Percentiles rank a stretch among this genome's conserved stretches.
phyloP scores from a whole-genome alignment of 495 filamentous ascomycete genomes.

The Xylaria sp. region DNA sequence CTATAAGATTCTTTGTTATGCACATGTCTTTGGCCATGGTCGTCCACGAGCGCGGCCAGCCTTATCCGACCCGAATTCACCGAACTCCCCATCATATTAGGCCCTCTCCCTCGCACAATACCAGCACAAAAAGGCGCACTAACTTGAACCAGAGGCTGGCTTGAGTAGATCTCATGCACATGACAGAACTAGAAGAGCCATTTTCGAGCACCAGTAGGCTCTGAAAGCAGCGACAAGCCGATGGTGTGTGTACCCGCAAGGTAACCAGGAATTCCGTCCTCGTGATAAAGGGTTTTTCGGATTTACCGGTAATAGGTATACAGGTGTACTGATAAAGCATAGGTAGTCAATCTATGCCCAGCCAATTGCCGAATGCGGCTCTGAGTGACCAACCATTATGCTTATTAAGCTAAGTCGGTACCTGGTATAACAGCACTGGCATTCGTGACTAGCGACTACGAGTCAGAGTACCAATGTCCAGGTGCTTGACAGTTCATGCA shows the following conservation, averaged over 20 bases:
- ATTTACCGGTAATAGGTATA: constrained; percentile 14
- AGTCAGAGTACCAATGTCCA: neutral
- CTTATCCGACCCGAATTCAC: neutral
- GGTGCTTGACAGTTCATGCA: neutral
- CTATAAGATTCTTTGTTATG: neutral
- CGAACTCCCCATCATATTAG: neutral
- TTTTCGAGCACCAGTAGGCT: neutral
- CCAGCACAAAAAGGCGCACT: neutral
- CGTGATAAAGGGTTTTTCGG: neutral
- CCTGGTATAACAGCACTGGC: neutral
- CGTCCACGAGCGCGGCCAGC: neutral
- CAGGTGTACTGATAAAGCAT: too few species aligned
- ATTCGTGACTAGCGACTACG: neutral
- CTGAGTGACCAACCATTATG: neutral
- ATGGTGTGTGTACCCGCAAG: neutral
- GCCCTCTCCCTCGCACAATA: neutral
- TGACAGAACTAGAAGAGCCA: neutral
- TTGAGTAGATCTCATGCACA: neutral
- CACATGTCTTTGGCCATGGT: neutral
- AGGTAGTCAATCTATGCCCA: too few species aligned
- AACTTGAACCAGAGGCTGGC: neutral
- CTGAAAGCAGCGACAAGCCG: neutral
- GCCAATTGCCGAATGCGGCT: neutral
- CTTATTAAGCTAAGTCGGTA: neutral
- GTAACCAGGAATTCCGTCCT: neutral